Evolutionary conservation across 2,329 filamentous ascomycete genomes (phyloP).

Genomic region (Aspergillus melleus): DNA sequence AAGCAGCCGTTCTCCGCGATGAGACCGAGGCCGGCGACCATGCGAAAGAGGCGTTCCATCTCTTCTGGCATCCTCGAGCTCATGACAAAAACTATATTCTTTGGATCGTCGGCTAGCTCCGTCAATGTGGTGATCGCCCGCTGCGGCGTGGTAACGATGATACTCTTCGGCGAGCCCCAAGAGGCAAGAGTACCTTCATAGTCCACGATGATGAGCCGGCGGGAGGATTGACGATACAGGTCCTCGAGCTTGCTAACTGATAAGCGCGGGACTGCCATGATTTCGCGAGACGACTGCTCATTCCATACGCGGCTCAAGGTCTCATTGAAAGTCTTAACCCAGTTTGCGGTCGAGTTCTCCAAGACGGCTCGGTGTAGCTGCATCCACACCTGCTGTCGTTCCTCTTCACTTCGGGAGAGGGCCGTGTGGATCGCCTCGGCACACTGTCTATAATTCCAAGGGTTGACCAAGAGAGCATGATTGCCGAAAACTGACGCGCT

Average conservation of each 20-base stretch:
- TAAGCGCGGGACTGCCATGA: constrained; percentile 81
- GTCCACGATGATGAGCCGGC: constrained; percentile 83
- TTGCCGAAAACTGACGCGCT: constrained; percentile 82
- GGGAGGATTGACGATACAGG: constrained; percentile 65
- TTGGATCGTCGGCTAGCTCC: constrained; percentile 75
- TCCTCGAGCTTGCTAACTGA: constrained; percentile 65
- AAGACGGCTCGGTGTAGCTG: constrained; percentile 72
- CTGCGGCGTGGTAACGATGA: constrained; percentile 82
- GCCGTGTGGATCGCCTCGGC: constrained; percentile 82
- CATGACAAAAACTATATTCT: constrained; percentile 92
- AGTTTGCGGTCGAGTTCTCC: constrained; percentile 79
- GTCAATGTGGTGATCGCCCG: constrained; percentile 80
- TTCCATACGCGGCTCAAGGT: constrained; percentile 75
- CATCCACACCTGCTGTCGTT: constrained; percentile 73
- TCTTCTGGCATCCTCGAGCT: constrained; percentile 84
- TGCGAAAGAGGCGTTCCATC: constrained; percentile 80
- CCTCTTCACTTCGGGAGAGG: constrained; percentile 73
- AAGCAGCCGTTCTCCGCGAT: constrained; percentile 97
- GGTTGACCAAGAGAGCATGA: constrained; percentile 82
- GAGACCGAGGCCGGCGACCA: constrained; percentile 78
- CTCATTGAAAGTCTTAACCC: constrained; percentile 75
- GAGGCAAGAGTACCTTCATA: constrained; percentile 91
- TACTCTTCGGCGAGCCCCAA: constrained; percentile 80
- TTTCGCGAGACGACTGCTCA: constrained; percentile 81
- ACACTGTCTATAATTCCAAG: constrained; percentile 90